phyloP scores from a whole-genome alignment of 768 basidiomycete species.

The Agrocybe pediades region DNA sequence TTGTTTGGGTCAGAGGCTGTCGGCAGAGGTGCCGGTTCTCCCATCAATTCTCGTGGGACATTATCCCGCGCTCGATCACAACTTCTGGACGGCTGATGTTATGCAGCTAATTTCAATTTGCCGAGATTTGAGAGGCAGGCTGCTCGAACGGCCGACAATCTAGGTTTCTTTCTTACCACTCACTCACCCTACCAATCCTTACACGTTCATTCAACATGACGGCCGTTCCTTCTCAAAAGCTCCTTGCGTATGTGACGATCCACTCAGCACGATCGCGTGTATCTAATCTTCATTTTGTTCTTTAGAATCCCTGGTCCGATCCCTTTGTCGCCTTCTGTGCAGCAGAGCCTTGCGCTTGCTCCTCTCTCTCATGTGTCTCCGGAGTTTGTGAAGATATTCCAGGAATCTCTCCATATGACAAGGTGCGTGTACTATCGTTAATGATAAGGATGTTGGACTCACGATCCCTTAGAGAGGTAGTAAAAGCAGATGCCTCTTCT shows the following conservation, averaged over 20 bases:
- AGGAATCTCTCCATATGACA: slow-evolving; percentile 76
- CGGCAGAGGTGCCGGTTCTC: too few species aligned
- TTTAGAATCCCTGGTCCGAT: slow-evolving; percentile 54
- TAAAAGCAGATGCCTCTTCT: slow-evolving; percentile 60
- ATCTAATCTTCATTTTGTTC: not conserved
- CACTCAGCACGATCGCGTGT: not conserved
- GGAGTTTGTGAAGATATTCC: slow-evolving; percentile 79
- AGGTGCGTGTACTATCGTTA: too few species aligned
- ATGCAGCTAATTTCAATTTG: not conserved
- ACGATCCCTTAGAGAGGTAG: slow-evolving; percentile 57
- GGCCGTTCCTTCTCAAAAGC: slow-evolving; percentile 7
- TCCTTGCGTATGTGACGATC: slow-evolving; percentile 7
- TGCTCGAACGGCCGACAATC: not conserved
- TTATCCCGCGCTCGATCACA: too few species aligned
- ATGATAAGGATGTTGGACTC: not conserved
- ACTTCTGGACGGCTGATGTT: not conserved
- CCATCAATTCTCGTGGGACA: too few species aligned
- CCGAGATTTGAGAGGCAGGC: not conserved
- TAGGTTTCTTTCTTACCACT: not conserved
- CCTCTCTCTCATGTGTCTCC: slow-evolving; percentile 81
- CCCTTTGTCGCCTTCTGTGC: slow-evolving; percentile 59
- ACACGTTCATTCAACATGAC: not conserved
- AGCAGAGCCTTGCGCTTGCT: slow-evolving; percentile 81
- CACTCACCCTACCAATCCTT: not conserved
- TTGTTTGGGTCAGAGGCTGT: slow-evolving; percentile 2